phyloP scores from a whole-genome alignment of 139 green algal genomes.

The Desmodesmus armatus region DNA sequence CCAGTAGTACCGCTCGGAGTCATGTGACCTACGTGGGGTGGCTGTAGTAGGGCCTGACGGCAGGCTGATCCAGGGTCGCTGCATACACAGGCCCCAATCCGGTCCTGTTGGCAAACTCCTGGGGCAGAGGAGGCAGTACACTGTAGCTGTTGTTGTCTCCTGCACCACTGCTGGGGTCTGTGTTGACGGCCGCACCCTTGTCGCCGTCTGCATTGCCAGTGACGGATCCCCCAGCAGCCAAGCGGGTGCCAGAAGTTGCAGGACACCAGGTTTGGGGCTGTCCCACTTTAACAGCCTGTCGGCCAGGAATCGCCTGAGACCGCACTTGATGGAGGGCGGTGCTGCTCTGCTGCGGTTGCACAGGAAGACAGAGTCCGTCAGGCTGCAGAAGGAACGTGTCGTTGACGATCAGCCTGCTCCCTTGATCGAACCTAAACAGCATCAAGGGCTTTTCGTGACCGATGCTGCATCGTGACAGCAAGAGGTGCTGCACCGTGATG shows the following conservation, averaged over 20 bases:
- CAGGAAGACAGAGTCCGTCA: neutral
- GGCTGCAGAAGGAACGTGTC: slow-evolving; percentile 9
- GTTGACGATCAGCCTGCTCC: neutral
- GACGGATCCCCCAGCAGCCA: too few relatives aligned
- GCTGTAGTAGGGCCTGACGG: neutral
- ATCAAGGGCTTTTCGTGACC: slow-evolving; percentile 3
- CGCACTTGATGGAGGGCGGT: neutral
- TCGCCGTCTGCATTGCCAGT: too few relatives aligned
- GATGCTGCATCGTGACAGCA: slow-evolving; percentile 26
- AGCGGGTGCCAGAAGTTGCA: too few relatives aligned
- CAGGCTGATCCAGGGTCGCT: slow-evolving; percentile 9
- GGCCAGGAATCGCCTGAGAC: neutral
- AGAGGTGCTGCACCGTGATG: slow-evolving; percentile 14
- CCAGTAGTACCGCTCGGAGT: too few relatives aligned
- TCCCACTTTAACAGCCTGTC: neutral
- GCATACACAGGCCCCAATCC: slow-evolving; percentile 14
- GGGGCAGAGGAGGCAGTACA: neutral
- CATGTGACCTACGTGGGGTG: slow-evolving; percentile 8
- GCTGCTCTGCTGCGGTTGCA: neutral
- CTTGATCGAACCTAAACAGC: neutral
- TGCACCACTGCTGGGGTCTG: too few relatives aligned
- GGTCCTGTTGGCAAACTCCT: neutral
- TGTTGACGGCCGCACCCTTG: too few relatives aligned
- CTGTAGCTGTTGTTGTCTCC: neutral
- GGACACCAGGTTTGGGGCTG: slow-evolving; percentile 1